phyloP scores from a whole-genome alignment of 1,284 basidiomycete species.

The Mycosarcoma mackinlayi region DNA sequence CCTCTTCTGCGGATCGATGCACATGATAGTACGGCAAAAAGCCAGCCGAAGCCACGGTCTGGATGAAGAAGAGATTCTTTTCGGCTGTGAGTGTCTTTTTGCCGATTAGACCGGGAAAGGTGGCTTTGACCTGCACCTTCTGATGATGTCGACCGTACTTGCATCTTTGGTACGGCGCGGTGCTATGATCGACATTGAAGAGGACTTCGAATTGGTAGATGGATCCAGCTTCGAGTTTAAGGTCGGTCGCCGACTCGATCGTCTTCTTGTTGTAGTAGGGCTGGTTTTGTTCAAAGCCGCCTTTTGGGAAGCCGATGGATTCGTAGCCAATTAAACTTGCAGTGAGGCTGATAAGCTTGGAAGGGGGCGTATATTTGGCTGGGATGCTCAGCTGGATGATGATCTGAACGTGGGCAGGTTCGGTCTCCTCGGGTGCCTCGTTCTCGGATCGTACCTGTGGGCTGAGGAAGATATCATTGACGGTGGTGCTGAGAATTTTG shows the following conservation, averaged over 20 bases:
- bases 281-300: slow-evolving; percentile 53
- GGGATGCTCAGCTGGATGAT: slow-evolving; percentile 51
- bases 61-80: slow-evolving; percentile 48
- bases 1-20: slow-evolving; percentile 38
- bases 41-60: slow-evolving; percentile 28
- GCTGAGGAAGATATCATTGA: slow-evolving; percentile 46
- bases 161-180: slow-evolving; percentile 49
- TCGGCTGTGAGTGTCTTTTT: slow-evolving; percentile 49
- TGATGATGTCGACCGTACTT: slow-evolving; percentile 51
- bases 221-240: slow-evolving; percentile 43
- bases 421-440: slow-evolving; percentile 34
- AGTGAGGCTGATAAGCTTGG: slow-evolving; percentile 34
- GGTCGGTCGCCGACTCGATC: slow-evolving; percentile 40
- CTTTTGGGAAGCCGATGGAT: slow-evolving; percentile 45
- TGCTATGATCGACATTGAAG: slow-evolving; percentile 48
- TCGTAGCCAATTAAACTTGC: slow-evolving; percentile 47
- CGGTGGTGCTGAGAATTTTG: slow-evolving; percentile 52
- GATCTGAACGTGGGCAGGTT: slow-evolving; percentile 39
- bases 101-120: slow-evolving; percentile 43
- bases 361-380: slow-evolving; percentile 26
- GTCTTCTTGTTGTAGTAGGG: slow-evolving; percentile 48
- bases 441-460: slow-evolving; percentile 35
- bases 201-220: slow-evolving; percentile 48
- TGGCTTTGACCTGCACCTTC: slow-evolving; percentile 47
- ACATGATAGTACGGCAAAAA: slow-evolving; percentile 50